Percentiles rank a stretch among this genome's conserved stretches.
Conservation (phyloP, 1,284 basidiomycete genomes). For the Boletus holoroseus region DNA sequence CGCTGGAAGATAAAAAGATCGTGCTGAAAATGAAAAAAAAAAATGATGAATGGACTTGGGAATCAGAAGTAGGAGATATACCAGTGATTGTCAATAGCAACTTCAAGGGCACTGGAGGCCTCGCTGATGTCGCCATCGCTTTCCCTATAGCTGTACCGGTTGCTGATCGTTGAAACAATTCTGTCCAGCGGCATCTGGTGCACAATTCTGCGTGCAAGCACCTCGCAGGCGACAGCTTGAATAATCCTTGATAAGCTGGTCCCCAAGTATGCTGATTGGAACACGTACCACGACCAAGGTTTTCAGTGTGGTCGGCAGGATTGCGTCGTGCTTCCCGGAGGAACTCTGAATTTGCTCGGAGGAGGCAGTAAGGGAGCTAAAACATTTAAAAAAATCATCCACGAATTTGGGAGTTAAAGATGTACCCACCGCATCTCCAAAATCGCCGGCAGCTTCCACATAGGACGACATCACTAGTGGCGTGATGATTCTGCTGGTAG, state of each 20-base stretch:
- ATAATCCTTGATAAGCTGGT: background rate
- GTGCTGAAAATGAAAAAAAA: constrained; percentile 39
- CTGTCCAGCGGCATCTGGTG: constrained; percentile 62
- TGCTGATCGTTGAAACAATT: constrained; percentile 68
- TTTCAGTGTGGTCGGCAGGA: constrained; percentile 83
- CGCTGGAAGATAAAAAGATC: constrained; percentile 83
- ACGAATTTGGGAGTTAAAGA: background rate
- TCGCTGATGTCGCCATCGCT: constrained; percentile 51
- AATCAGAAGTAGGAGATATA: constrained; percentile 29
- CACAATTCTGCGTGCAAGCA: constrained; percentile 77
- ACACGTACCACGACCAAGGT: constrained; percentile 63
- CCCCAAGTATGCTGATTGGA: background rate
- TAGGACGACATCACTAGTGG: constrained; percentile 64
- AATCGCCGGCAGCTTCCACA: constrained; percentile 66
- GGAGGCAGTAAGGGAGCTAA: constrained; percentile 73
- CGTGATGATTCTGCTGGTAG: constrained; percentile 69
- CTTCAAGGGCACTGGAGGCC: constrained; percentile 30
- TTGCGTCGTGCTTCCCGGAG: constrained; percentile 68
- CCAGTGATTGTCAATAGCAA: constrained; percentile 57
- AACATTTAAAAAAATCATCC: background rate
- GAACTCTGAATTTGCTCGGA: constrained; percentile 77
- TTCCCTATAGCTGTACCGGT: constrained; percentile 69
- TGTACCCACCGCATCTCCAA: constrained; percentile 66
- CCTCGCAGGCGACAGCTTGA: constrained; percentile 78
- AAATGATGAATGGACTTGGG: constrained; percentile 5